Base-by-base conservation (phyloP, 2,329 filamentous ascomycete genomes). In the Rosellinia necatrix region DNA sequence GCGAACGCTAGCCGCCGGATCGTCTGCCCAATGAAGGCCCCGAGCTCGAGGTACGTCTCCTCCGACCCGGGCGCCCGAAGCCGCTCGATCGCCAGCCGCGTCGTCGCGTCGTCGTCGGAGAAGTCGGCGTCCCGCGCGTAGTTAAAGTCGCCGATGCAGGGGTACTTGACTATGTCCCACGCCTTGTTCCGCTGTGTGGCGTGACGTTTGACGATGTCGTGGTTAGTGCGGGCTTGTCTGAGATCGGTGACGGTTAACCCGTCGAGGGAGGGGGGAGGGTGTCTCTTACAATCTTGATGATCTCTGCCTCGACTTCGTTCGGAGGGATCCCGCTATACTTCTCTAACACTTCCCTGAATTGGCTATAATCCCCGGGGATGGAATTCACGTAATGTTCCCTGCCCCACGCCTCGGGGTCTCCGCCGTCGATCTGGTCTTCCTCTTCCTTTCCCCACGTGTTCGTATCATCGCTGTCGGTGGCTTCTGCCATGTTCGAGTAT, bases 11-110 rank as follows among this genome's bases (percentile, higher is more conserved):
- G 54, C 7, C 17, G 49, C 13, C 54, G 49, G 25, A 53, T 47
- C 29, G 35, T 53, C 22, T 53, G 49, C 42, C 42, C 53, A 3
- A 57, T 53, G 42, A 57, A 57, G 2, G 49, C 54, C 4, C 54
- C 54, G 17, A 57, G 25, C 13, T 57, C 54, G 37, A 57, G 54
- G 22, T 53, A 57, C 17, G 49, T 53, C 17, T 57, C 54, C 15
- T 48, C 34, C 13, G 54, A 57, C 24, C 43, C 42, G 5, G 54
- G 54, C 29, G 48, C 43, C 49, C 37, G 53, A 9, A 57, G 49
- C 12, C 54, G 54, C 43, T 57, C 24, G 22, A 53, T 30, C 29
- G 49, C 54, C 8, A 6, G 29, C 21, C 38, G 27, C 42, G 53
- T 53, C 8, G 13, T 42, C n/a, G 40, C n/a, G 21, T 7, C 35